These are phyloP conservation scores for Phalaenopsis aphrodite DNA, from an alignment of 106 monocot genomes.

Conservation along the genomic window DNA sequence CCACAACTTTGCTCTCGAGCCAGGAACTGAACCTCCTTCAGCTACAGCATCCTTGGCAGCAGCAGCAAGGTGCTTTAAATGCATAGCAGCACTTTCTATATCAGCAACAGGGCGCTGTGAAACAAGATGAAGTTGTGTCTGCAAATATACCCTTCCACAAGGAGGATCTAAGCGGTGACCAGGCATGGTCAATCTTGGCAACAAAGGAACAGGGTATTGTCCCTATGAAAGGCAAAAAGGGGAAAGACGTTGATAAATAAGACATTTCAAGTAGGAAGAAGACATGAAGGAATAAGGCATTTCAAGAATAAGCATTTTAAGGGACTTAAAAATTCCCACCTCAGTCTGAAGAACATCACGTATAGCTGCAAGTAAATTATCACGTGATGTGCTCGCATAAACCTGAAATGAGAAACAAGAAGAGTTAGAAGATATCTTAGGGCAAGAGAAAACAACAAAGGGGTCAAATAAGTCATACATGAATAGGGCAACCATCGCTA, in stretches of 20 bases:
- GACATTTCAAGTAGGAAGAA: not conserved
- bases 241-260: not conserved
- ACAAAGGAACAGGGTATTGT: slow-evolving; percentile 77
- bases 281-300: not conserved
- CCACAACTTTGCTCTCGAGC: slow-evolving; percentile 89
- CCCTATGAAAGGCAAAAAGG: slow-evolving; percentile 31
- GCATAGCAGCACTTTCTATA: slow-evolving; percentile 65
- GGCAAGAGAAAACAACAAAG: not conserved
- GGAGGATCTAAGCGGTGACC: slow-evolving; percentile 95
- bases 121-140: slow-evolving; percentile 25
- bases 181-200: slow-evolving; percentile 95
- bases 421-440: not conserved
- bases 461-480: slow-evolving; percentile 29
- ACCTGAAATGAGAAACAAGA: slow-evolving; percentile 40
- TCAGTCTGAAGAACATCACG: slow-evolving; percentile 90
- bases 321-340: slow-evolving; percentile 25
- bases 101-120: slow-evolving; percentile 40
- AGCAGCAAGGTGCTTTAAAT: slow-evolving; percentile 83
- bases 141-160: slow-evolving; percentile 57
- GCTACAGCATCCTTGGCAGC: slow-evolving; percentile 99
- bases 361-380: slow-evolving; percentile 89
- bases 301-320: not conserved
- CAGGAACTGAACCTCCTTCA: slow-evolving; percentile 87
- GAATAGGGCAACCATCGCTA: slow-evolving; percentile 92
- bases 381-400: slow-evolving; percentile 98